Evolutionary conservation across 2,329 filamentous ascomycete species (phyloP).

Genomic region (Paramyrothecium roridum): DNA sequence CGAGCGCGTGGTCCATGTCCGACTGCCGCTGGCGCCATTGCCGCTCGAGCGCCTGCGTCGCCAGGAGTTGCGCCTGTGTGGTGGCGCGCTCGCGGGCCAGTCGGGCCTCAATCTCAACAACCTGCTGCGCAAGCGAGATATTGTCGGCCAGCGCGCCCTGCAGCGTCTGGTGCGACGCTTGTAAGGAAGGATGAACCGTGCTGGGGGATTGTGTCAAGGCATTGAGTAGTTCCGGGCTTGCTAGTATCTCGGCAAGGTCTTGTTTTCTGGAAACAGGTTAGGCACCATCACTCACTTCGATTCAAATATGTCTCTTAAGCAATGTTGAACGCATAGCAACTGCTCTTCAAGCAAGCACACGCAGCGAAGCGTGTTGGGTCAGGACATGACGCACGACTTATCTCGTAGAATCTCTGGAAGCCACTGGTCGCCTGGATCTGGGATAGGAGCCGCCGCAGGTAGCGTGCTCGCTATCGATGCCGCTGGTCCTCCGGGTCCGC

Average conservation of each 20-base stretch:
- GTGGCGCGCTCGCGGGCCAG: constrained; percentile 61
- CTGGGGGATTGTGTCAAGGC: constrained; percentile 67
- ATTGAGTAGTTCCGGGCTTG: constrained; percentile 62
- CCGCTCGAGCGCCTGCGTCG: constrained; percentile 83
- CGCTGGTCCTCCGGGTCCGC: constrained; percentile 1
- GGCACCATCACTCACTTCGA: too few relatives aligned
- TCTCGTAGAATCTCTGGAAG: constrained; percentile 73
- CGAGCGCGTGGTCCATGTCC: constrained; percentile 82
- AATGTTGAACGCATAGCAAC: not conserved
- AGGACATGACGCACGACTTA: constrained; percentile 63
- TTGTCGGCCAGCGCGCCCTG: constrained; percentile 67
- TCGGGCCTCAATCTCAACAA: constrained; percentile 57
- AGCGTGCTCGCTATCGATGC: constrained; percentile 12
- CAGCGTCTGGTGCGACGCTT: constrained; percentile 62
- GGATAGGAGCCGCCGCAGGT: constrained; percentile 32
- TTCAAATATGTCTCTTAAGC: not conserved
- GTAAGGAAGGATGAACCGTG: constrained; percentile 70
- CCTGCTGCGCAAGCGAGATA: constrained; percentile 62
- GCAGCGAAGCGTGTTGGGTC: not conserved
- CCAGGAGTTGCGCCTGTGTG: constrained; percentile 77
- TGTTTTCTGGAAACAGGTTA: constrained; percentile 55
- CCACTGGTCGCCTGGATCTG: constrained; percentile 70
- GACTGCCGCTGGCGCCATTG: constrained; percentile 86
- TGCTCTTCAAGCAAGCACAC: not conserved
- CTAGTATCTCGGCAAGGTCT: constrained; percentile 70